A percentile compares a stretch with the other conserved stretches of the same genome.
phyloP scores from a whole-genome alignment of 768 basidiomycete genomes.

The Sarcodon sp. region DNA sequence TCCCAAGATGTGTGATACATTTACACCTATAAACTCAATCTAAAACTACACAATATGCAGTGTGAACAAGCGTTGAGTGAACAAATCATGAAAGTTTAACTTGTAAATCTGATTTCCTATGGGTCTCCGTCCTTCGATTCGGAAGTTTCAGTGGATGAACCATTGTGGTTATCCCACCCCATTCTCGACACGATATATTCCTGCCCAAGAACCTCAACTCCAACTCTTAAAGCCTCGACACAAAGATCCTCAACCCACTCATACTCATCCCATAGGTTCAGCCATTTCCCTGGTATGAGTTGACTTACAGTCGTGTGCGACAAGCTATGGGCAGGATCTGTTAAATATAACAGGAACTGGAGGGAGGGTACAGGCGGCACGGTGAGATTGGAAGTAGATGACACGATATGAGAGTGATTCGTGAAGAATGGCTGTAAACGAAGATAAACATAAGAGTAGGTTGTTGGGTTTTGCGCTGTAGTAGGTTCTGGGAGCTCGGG shows the following conservation, averaged over 20 bases:
- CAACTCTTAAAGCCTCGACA: conserved; percentile 74
- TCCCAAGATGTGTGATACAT: background rate
- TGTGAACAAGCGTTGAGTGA: too few species aligned
- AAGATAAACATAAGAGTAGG: conserved; percentile 84
- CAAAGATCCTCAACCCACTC: conserved; percentile 95
- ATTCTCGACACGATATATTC: conserved; percentile 81
- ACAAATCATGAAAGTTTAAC: too few species aligned
- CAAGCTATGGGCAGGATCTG: conserved; percentile 73
- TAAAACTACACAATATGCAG: too few species aligned
- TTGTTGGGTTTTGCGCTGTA: conserved; percentile 44
- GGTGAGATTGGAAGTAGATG: conserved; percentile 11
- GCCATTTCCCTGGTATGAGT: conserved; percentile 72
- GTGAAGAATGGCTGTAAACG: conserved; percentile 83
- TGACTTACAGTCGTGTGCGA: conserved; percentile 74
- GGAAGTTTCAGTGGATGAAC: conserved; percentile 5
- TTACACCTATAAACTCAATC: background rate
- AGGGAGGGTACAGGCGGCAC: conserved; percentile 24
- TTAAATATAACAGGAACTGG: conserved; percentile 51
- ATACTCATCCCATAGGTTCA: conserved; percentile 82
- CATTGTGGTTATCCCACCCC: conserved; percentile 52
- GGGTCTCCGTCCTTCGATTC: conserved; percentile 5
- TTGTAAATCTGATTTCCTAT: background rate
- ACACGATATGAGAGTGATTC: conserved; percentile 30
- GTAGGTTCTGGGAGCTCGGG: conserved; percentile 15
- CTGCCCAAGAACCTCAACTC: conserved; percentile 85